Percentiles rank a stretch among this genome's conserved stretches.
Evolutionary conservation across 1,139 yeast species (phyloP).

Genomic region (Geotrichum carabidarum): DNA sequence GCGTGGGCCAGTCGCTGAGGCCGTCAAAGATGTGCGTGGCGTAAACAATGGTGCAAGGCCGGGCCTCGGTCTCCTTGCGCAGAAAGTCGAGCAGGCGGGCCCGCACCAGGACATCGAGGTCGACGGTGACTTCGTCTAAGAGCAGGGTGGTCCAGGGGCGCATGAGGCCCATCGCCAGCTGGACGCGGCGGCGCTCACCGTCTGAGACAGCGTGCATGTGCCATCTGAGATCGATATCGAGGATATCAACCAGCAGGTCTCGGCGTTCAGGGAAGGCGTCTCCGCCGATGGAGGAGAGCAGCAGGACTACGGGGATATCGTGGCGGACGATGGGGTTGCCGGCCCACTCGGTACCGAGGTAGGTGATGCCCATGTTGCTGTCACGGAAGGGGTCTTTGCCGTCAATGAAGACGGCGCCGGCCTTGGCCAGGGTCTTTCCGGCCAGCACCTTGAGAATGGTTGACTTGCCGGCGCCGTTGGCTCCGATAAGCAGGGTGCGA

Average conservation of each 20-base stretch:
- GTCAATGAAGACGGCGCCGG: slow-evolving; percentile 59
- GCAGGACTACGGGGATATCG: slow-evolving; percentile 78
- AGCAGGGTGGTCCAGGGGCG: slow-evolving; percentile 83
- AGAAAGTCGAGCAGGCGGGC: slow-evolving; percentile 65
- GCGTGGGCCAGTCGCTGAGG: slow-evolving; percentile 81
- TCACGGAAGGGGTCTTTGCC: slow-evolving; percentile 82
- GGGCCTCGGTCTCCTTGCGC: slow-evolving; percentile 57
- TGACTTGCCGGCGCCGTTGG: slow-evolving; percentile 97
- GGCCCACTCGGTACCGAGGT: slow-evolving; percentile 97
- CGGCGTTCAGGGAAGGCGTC: slow-evolving; percentile 66
- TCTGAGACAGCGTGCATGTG: slow-evolving; percentile 88
- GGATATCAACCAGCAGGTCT: slow-evolving; percentile 62
- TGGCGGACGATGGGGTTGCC: slow-evolving; percentile 82
- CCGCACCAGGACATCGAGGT: slow-evolving; percentile 87
- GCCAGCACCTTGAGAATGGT: slow-evolving; percentile 79
- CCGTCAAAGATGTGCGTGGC: slow-evolving; percentile 98
- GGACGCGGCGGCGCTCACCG: slow-evolving; percentile 93
- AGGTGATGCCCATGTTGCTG: slow-evolving; percentile 65
- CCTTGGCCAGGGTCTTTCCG: slow-evolving; percentile 79
- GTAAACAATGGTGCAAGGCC: slow-evolving; percentile 66
- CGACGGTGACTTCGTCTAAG: slow-evolving; percentile 93
- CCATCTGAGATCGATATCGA: slow-evolving; percentile 87
- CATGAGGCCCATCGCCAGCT: slow-evolving; percentile 84
- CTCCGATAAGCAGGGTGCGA: slow-evolving; percentile 76
- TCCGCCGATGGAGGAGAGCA: slow-evolving; percentile 82